A percentile compares a stretch with the other conserved stretches of the same genome.
phyloP scores from a whole-genome alignment of 768 basidiomycete genomes.

The Amanita subjunquillea region DNA sequence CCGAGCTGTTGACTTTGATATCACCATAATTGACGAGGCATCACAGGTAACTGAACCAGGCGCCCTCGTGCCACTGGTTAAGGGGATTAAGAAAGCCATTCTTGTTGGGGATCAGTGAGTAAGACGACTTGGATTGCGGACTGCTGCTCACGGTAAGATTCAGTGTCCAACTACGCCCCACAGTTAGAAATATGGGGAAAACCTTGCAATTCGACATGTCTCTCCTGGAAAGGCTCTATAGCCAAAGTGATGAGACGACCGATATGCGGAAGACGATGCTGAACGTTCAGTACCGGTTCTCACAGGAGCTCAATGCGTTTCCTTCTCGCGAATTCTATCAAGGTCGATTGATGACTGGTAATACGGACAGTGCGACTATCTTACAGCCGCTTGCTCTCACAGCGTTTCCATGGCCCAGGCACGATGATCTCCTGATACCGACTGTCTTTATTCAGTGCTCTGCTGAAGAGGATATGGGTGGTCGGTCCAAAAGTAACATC shows the following conservation, averaged over 20 bases:
- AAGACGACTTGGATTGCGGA: background rate
- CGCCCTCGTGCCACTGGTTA: conserved; percentile 57
- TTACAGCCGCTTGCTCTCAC: conserved; percentile 27
- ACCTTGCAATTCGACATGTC: conserved; percentile 50
- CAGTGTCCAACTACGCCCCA: conserved; percentile 62
- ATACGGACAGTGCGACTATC: conserved; percentile 20
- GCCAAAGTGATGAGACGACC: conserved; percentile 15
- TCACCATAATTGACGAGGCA: conserved; percentile 60
- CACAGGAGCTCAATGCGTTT: conserved; percentile 44
- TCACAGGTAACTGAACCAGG: conserved; percentile 62
- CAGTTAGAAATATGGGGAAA: conserved; percentile 48
- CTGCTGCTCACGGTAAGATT: background rate
- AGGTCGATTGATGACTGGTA: conserved; percentile 37
- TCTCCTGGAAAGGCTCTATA: conserved; percentile 50
- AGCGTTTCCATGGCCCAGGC: conserved; percentile 49
- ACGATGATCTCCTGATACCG: conserved; percentile 27
- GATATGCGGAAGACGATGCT: conserved; percentile 51
- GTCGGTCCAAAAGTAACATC: conserved; percentile 49
- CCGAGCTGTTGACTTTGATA: conserved; percentile 45
- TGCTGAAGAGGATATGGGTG: conserved; percentile 45
- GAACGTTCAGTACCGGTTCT: conserved; percentile 61
- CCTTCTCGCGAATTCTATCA: conserved; percentile 60
- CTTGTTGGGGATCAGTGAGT: conserved; percentile 66
- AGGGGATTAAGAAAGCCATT: conserved; percentile 46
- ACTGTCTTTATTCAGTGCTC: conserved; percentile 50